phyloP scores from a whole-genome alignment of 108 stramenopile genomes.

The Mediolabrus comicus region DNA sequence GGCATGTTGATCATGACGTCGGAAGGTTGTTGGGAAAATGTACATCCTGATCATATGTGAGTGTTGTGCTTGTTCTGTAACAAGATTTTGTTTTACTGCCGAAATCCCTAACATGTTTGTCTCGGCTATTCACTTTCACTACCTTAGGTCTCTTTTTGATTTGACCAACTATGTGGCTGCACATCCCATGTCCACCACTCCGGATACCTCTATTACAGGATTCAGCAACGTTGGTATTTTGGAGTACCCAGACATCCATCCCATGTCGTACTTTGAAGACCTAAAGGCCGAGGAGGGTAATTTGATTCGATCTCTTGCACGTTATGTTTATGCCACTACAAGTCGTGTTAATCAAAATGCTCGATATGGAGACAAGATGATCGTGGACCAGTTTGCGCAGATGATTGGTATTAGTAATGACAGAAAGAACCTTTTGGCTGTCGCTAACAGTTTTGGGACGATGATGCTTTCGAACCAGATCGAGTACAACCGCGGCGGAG shows the following conservation, averaged over 20 bases:
- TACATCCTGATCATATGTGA: conserved; percentile 45
- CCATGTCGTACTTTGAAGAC: conserved; percentile 34
- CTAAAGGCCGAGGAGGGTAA: neutral
- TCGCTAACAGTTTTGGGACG: conserved; percentile 15
- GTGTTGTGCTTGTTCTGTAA: neutral
- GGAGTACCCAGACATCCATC: conserved; percentile 31
- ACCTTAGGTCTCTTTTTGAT: conserved; percentile 28
- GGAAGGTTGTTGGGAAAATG: conserved; percentile 53
- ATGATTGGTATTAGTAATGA: conserved; percentile 12
- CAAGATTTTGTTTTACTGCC: neutral
- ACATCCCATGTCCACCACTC: conserved; percentile 17
- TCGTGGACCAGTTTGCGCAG: conserved; percentile 31
- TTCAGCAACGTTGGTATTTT: conserved; percentile 21
- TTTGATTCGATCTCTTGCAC: conserved; percentile 3
- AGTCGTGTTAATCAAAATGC: conserved; percentile 25
- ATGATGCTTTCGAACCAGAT: conserved; percentile 20
- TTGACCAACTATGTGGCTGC: conserved; percentile 27
- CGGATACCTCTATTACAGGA: conserved; percentile 21
- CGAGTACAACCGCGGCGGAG: conserved; percentile 20
- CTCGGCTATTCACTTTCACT: neutral
- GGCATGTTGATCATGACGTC: conserved; percentile 45
- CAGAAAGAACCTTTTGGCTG: conserved; percentile 7
- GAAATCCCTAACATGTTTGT: neutral
- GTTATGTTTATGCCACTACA: conserved; percentile 8
- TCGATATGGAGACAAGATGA: conserved; percentile 37